Evolutionary conservation across 139 green algal species (phyloP).

Genomic region (Chlamydomonas incerta): DNA sequence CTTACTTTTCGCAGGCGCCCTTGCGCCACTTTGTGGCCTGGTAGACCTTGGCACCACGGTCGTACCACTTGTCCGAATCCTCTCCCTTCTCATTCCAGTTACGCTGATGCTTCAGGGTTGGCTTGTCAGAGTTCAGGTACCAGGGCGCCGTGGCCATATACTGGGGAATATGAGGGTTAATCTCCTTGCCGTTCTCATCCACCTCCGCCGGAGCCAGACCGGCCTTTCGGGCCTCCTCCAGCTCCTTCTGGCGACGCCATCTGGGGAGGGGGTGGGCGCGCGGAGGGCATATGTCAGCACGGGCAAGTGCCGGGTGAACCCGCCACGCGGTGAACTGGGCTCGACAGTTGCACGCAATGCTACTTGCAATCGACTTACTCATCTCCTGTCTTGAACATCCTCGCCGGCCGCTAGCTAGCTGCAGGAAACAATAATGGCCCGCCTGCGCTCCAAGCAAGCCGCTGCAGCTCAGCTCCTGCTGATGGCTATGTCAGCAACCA

Average conservation of each 20-base stretch:
- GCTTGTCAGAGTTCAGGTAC: constrained; percentile 91
- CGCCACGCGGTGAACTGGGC: no score
- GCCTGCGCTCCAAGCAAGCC: no score
- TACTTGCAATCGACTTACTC: not conserved
- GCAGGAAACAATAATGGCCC: not conserved
- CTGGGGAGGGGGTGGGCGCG: not conserved
- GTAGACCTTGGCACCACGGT: constrained; percentile 92
- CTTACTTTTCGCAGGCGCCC: constrained; percentile 97
- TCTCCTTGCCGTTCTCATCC: constrained; percentile 98
- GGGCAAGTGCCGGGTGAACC: no score
- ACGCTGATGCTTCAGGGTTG: constrained; percentile 97
- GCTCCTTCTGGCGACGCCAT: constrained; percentile 78
- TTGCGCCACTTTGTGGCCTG: constrained; percentile 97
- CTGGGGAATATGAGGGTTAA: constrained; percentile 99
- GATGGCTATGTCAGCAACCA: no score
- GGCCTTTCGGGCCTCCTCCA: constrained; percentile 97
- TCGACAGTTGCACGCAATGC: no score
- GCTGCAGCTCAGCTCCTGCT: no score
- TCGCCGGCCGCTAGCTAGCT: not conserved
- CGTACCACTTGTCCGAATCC: constrained; percentile 83
- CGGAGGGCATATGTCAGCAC: no score
- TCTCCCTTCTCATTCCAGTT: constrained; percentile 89
- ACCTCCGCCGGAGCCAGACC: constrained; percentile 92
- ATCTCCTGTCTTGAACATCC: constrained; percentile 42
- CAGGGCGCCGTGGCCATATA: constrained; percentile 98